Conservation (phyloP, 177 flowering plant species). For the Vitis hybrid region DNA sequence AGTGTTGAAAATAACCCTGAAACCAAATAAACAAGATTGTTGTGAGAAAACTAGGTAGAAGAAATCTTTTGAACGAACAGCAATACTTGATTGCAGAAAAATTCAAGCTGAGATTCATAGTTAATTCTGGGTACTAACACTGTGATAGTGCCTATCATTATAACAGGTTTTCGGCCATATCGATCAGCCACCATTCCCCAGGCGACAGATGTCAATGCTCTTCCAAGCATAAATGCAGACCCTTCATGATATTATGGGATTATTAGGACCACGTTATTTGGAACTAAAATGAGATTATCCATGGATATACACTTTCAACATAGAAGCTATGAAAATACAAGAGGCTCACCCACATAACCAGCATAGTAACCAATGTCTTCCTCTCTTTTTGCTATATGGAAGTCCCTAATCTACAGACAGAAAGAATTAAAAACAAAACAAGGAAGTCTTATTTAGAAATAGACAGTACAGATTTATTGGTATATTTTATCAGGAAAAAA, state of each 20-base stretch:
- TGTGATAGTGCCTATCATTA: constrained; percentile 43
- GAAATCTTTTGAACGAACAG: too few species aligned
- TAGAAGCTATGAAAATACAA: background rate
- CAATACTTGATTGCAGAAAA: background rate
- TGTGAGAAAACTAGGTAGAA: background rate
- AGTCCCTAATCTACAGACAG: constrained; percentile 3
- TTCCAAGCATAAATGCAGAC: constrained; percentile 62
- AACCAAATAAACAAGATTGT: background rate
- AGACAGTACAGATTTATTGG: too few species aligned
- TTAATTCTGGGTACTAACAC: constrained; percentile 36
- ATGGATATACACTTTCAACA: background rate
- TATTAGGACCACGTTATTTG: background rate
- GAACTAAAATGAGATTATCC: background rate
- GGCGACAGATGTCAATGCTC: constrained; percentile 59
- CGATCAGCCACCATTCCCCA: constrained; percentile 74
- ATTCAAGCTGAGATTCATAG: background rate
- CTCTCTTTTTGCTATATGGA: constrained; percentile 9
- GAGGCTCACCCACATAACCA: constrained; percentile 53
- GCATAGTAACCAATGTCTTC: constrained; percentile 54
- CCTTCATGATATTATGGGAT: constrained; percentile 28
- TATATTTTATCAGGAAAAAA: too few species aligned
- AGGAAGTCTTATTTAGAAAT: too few species aligned
- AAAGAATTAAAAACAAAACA: background rate
- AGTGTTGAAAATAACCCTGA: constrained; percentile 62
- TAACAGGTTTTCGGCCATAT: constrained; percentile 68